Evolutionary conservation across 2,329 filamentous ascomycete species (phyloP).

Genomic region (Fusarium penzigii): DNA sequence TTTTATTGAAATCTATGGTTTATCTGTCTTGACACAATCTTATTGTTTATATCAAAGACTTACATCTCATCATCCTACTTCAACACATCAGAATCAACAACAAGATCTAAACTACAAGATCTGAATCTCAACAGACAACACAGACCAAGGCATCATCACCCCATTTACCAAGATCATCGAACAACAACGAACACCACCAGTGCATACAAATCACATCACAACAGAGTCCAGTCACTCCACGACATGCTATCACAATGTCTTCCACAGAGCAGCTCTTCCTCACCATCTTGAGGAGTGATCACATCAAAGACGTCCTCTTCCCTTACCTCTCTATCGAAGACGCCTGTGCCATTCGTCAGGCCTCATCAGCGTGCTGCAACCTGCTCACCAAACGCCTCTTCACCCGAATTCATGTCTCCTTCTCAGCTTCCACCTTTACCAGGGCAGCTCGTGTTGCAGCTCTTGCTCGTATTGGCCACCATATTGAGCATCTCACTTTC

Average conservation of each 20-base stretch:
- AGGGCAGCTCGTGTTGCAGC: constrained; percentile 72
- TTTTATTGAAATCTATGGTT: background rate
- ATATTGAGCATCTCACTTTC: constrained; percentile 79
- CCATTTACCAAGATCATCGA: background rate
- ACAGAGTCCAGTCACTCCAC: constrained; percentile 16
- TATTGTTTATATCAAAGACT: constrained; percentile 5
- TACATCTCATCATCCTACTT: background rate
- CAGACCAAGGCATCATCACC: no score
- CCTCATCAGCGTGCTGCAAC: constrained; percentile 70
- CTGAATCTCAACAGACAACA: no score
- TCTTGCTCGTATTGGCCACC: constrained; percentile 73
- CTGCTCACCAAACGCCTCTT: constrained; percentile 71
- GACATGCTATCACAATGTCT: constrained; percentile 57
- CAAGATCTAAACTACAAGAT: background rate
- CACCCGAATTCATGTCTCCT: constrained; percentile 67
- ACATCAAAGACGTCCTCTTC: constrained; percentile 53
- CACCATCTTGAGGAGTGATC: constrained; percentile 55
- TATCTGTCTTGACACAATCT: no score
- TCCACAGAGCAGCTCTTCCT: constrained; percentile 50
- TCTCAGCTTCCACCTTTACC: constrained; percentile 74
- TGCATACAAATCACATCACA: background rate
- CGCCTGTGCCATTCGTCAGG: constrained; percentile 62
- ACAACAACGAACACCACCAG: background rate
- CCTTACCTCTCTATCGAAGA: constrained; percentile 51
- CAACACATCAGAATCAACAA: constrained; percentile 3